These are phyloP conservation scores for Cicer pinnatifidum DNA, from an alignment of 306 rosid genomes.

Conservation along the genomic window DNA sequence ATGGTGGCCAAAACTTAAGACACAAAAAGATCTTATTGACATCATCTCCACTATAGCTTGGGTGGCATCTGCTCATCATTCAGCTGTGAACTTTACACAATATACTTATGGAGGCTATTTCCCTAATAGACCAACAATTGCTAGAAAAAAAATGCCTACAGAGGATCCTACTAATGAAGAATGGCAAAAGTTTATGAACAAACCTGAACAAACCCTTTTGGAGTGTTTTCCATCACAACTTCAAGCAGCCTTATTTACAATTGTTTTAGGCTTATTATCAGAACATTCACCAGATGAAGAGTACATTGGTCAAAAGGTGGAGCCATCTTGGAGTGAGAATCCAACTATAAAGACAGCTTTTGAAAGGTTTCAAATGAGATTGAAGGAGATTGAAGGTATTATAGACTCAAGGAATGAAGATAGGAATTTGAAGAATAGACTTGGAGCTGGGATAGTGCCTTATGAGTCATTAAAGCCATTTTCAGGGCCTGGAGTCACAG, in stretches of 20 bases:
- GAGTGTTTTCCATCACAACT: constrained; percentile 56
- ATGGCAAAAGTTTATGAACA: constrained; percentile 44
- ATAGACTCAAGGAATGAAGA: constrained; percentile 56
- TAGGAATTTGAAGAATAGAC: constrained; percentile 43
- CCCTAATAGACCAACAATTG: constrained; percentile 53
- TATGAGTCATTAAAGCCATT: constrained; percentile 56
- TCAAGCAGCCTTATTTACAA: constrained; percentile 46
- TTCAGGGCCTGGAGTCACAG: constrained; percentile 55
- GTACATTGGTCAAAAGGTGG: constrained; percentile 47
- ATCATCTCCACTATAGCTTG: constrained; percentile 50
- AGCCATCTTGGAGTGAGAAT: constrained; percentile 49
- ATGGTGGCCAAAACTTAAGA: constrained; percentile 57
- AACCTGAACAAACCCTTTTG: constrained; percentile 46
- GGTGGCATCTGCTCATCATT: constrained; percentile 56
- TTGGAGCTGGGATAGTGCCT: constrained; percentile 55
- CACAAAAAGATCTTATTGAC: constrained; percentile 44
- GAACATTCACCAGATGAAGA: constrained; percentile 55
- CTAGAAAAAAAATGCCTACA: constrained; percentile 51
- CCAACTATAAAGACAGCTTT: constrained; percentile 40
- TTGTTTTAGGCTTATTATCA: constrained; percentile 47
- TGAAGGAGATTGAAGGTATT: constrained; percentile 50
- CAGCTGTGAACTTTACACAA: constrained; percentile 52
- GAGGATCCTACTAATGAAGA: constrained; percentile 52
- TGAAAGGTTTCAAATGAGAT: constrained; percentile 41
- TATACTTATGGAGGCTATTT: constrained; percentile 51